Percentiles rank a stretch among this genome's conserved stretches.
phyloP scores from a whole-genome alignment of 192 early-diverging fungal species.

The Dissophora globulifera region DNA sequence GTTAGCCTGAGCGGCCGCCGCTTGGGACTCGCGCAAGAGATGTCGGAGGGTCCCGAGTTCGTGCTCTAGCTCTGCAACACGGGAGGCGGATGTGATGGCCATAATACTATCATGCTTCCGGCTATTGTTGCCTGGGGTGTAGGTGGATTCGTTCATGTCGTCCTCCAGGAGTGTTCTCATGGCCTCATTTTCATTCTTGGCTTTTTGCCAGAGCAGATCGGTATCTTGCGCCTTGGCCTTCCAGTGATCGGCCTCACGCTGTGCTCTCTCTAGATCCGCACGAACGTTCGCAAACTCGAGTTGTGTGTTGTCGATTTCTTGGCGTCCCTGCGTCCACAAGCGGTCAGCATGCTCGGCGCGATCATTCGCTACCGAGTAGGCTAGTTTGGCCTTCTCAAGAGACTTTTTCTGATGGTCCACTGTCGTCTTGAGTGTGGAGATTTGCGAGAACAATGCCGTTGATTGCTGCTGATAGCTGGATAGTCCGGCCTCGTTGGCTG shows the following conservation, averaged over 20 bases:
- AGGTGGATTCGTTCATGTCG: slow-evolving; percentile 53
- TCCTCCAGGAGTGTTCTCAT: slow-evolving; percentile 57
- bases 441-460: slow-evolving; percentile 32
- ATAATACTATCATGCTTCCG: slow-evolving; percentile 51
- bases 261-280: slow-evolving; percentile 57
- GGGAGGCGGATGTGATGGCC: slow-evolving; percentile 45
- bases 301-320: slow-evolving; percentile 51
- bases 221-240: slow-evolving; percentile 55
- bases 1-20: slow-evolving; percentile 44
- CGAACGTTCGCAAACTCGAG: slow-evolving; percentile 52
- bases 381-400: slow-evolving; percentile 56
- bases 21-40: slow-evolving; percentile 44
- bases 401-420: slow-evolving; percentile 58
- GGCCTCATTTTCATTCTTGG: slow-evolving; percentile 56
- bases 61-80: slow-evolving; percentile 53
- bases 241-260: slow-evolving; percentile 55
- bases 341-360: slow-evolving; percentile 53
- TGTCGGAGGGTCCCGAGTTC: slow-evolving; percentile 52
- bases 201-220: slow-evolving; percentile 54
- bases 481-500: slow-evolving; percentile 45
- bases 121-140: slow-evolving; percentile 33
- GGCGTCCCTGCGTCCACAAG: slow-evolving; percentile 57
- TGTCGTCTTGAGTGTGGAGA: slow-evolving; percentile 45
- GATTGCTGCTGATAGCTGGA: slow-evolving; percentile 44
- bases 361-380: slow-evolving; percentile 46